phyloP scores from a whole-genome alignment of 2,329 filamentous ascomycete genomes.

The Colletotrichum cuscutae region DNA sequence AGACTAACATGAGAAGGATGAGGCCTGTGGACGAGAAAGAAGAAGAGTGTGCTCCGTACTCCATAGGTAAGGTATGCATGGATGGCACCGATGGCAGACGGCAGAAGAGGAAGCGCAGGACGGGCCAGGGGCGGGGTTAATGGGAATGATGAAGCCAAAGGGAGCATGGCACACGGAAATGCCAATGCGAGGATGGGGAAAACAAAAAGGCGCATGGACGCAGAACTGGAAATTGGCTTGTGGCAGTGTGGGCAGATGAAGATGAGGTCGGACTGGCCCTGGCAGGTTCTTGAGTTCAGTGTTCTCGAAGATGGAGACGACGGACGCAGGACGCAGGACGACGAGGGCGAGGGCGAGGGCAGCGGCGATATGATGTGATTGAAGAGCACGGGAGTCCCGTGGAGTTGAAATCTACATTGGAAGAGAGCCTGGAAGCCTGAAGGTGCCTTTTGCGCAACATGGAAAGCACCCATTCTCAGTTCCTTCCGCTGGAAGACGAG shows the following conservation, averaged over 20 bases:
- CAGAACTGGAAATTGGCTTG: not conserved
- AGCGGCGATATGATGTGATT: conserved; percentile 2
- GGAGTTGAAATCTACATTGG: not conserved
- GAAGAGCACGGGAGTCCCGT: not conserved
- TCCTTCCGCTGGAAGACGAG: not conserved
- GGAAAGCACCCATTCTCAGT: not conserved
- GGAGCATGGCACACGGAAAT: conserved; percentile 24
- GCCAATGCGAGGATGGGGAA: conserved; percentile 32
- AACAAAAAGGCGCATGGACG: conserved; percentile 1
- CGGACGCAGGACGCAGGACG: too few relatives aligned
- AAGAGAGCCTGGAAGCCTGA: too few relatives aligned
- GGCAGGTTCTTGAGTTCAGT: not conserved
- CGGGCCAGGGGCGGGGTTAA: not conserved
- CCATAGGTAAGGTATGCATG: not conserved
- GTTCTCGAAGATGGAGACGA: not conserved
- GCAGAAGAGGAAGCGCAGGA: not conserved
- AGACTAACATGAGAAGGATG: conserved; percentile 11
- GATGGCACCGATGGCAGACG: too few relatives aligned
- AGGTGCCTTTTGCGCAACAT: too few relatives aligned
- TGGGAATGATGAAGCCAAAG: conserved; percentile 21
- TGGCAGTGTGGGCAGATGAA: not conserved
- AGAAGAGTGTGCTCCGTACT: not conserved
- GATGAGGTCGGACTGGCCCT: not conserved
- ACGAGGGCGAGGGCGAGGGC: not conserved
- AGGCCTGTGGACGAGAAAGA: conserved; percentile 3